Base-by-base conservation (phyloP, 352 stramenopile genomes). In the Blastocystis sp. region DNA sequence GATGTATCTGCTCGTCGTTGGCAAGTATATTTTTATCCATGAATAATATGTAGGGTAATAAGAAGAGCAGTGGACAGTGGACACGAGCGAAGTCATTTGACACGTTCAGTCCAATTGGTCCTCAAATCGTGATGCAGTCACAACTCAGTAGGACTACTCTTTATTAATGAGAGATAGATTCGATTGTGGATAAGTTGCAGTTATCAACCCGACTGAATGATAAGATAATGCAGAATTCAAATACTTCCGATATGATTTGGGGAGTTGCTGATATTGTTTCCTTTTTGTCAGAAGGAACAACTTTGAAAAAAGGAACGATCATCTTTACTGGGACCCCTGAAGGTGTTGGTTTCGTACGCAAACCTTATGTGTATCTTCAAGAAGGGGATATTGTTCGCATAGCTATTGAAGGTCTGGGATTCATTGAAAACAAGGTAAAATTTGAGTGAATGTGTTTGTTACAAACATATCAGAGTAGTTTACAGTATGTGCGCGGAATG, bases 231-330 rank as follows among this genome's bases (percentile, higher is more conserved):
- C 94, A 97, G 64, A 92, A 95, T 76, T 96, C 93, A 30, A 95
- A 92, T 73, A 97, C 94, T 57, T 80, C 91, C 33, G 94, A 96
- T 91, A 96, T 97, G 93, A 96, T 97, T 90, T 97, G 96, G 90
- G 93, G 92, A 1, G 93, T 97, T 0, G 92, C 93, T 0, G 92
- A 95, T 89, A 90, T 96, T 37, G 95, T 97, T 79, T 95, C 93
- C 81, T 93, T 95, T 90, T 91, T 96, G 1, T 96, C 94, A 13
- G 93, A 96, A 88, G 94, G 95, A 89, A 95, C 91, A 59, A 97
- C 94, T 58, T 90, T 97, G 60, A 92, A 92, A n/a, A 92, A 93
- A 33, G 94, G 94, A 54, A 96, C 94, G 11, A 90, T 96, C 33
- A 96, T 97, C 58, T 92, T 96, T 69, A 97, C 94, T 13, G 94